Percentiles rank a stretch among this genome's conserved stretches.
Conservation (phyloP, 2,329 filamentous ascomycete genomes). For the Tolypocladium nubicola region DNA sequence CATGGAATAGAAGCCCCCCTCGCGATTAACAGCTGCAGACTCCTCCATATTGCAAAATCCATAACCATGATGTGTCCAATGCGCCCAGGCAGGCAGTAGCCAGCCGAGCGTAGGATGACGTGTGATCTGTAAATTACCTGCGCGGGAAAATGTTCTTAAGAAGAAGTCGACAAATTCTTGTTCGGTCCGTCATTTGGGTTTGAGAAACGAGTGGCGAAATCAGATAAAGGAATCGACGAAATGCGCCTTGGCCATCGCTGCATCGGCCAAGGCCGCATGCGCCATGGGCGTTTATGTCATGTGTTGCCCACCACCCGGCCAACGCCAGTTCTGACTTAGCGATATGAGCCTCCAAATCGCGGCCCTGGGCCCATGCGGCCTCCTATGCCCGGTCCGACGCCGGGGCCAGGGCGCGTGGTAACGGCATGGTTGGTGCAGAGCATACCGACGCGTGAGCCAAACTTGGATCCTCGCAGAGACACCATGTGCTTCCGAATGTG, state of each 20-base stretch:
- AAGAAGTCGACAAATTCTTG: constrained; percentile 35
- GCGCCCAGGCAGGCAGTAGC: constrained; percentile 38
- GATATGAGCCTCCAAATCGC: constrained; percentile 49
- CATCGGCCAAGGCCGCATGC: neutral
- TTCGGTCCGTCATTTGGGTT: constrained; percentile 25
- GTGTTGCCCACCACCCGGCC: neutral
- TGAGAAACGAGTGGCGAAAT: constrained; percentile 19
- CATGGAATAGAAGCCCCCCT: constrained; percentile 2
- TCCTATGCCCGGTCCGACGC: constrained; percentile 55
- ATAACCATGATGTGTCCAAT: constrained; percentile 54
- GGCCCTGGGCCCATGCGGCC: constrained; percentile 46
- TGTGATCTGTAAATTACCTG: constrained; percentile 43
- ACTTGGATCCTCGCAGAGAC: constrained; percentile 94
- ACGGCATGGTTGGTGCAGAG: constrained; percentile 93
- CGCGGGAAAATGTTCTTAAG: constrained; percentile 38
- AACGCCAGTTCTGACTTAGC: constrained; percentile 21
- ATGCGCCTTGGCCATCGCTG: neutral
- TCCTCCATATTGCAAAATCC: constrained; percentile 44
- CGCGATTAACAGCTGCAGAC: constrained; percentile 18
- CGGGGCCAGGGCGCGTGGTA: constrained; percentile 79
- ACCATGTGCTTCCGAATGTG: constrained; percentile 99
- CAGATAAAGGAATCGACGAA: constrained; percentile 14
- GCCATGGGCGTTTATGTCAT: neutral
- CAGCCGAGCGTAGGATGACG: constrained; percentile 45
- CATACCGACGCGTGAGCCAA: constrained; percentile 96